Base-by-base conservation (phyloP, 2,329 filamentous ascomycete genomes). In the Diplodia intermedia region DNA sequence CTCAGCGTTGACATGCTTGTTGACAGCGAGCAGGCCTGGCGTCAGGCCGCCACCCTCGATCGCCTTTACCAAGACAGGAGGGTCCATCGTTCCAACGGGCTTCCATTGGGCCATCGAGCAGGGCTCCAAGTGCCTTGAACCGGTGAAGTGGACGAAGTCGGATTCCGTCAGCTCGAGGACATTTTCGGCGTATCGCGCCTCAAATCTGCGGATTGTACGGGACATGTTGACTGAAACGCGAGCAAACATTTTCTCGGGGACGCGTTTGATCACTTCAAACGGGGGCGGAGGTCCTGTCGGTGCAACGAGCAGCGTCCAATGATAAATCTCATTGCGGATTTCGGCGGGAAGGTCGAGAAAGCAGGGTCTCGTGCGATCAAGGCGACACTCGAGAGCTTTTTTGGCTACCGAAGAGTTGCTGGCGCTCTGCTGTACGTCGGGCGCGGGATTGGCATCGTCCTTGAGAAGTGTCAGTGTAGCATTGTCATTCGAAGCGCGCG, bases 1-100 rank as follows among this genome's bases (percentile, higher is more conserved):
- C 76, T 85, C 83, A 18, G 71, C 31, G 71, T 81, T 70, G 67
- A 80, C 76, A 1, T 5, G 14, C 12, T 15, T 40, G 38, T 40
- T 40, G 38, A 40, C 14, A n/a, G 40, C 40, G 40, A 47, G 40
- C 18, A 47, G 6, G 15, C 5, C 40, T n/a, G 40, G 40, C 6
- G 18, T 5, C 40, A 47, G 40, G 40, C 40, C 40, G 40, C 40
- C 40, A 7, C 18, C 15, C 4, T n/a, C 6, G 14, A 47, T 47
- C 6, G 40, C 4, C 15, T 47, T 47, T 11, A 47, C 40, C 40
- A 47, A 9, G 18, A 47, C 40, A 47, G 3, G 15, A n/a, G 40
- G 5, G 5, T 18, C 12, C 6, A 18, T n/a, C 2, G 6, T n/a
- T n/a, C 40, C 15, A 3, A 47, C 15, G 12, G 15, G 15, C 18